These are phyloP conservation scores for Silene vulgaris DNA, from an alignment of 179 eudicot species.

Conservation along the genomic window DNA sequence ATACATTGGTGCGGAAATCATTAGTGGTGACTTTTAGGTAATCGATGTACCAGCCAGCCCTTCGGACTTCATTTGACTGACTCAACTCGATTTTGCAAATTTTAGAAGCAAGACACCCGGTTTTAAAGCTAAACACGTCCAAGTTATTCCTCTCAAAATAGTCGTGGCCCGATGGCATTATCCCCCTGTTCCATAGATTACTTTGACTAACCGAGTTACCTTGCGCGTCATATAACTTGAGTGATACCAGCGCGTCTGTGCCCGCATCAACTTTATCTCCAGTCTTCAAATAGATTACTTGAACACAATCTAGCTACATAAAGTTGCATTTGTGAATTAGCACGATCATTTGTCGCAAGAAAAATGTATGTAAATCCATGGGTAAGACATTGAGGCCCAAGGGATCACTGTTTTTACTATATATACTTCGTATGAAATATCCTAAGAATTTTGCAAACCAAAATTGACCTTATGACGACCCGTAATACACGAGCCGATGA, in stretches of 20 bases:
- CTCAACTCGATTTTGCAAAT: slow-evolving; percentile 9
- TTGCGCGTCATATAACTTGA: background rate
- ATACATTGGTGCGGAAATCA: background rate
- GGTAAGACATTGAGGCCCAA: too few relatives aligned
- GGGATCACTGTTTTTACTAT: too few relatives aligned
- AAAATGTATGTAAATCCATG: too few relatives aligned
- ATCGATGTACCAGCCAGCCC: slow-evolving; percentile 3
- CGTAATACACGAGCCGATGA: too few relatives aligned
- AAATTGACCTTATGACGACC: too few relatives aligned
- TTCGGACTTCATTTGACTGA: background rate
- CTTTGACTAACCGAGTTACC: background rate
- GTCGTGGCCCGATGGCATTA: background rate
- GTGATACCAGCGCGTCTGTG: background rate
- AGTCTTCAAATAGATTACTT: background rate
- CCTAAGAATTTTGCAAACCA: too few relatives aligned
- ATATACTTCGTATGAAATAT: too few relatives aligned
- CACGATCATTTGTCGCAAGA: too few relatives aligned
- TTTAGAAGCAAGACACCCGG: background rate
- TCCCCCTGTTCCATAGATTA: background rate
- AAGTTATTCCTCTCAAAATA: slow-evolving; percentile 10
- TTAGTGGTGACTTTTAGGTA: background rate
- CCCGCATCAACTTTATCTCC: slow-evolving; percentile 6
- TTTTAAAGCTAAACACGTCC: background rate
- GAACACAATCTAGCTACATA: background rate
- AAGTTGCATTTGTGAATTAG: too few relatives aligned